phyloP scores from a whole-genome alignment of 2,329 filamentous ascomycete species.

The Cytospora mali region DNA sequence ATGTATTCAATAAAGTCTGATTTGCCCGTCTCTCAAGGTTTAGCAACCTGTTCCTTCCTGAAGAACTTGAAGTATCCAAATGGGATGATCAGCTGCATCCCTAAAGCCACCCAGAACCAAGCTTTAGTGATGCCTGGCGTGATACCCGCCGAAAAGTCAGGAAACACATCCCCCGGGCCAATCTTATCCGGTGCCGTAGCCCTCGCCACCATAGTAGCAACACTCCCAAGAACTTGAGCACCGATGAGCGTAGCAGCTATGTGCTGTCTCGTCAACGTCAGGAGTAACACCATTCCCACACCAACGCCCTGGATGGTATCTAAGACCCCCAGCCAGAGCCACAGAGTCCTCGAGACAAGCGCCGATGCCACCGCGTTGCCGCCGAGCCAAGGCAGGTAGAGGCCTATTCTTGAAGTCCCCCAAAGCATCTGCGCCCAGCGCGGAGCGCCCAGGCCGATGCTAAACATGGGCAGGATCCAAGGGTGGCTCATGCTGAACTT shows the following conservation, averaged over 20 bases:
- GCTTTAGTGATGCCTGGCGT: conserved; percentile 49
- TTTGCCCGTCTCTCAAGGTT: conserved; percentile 43
- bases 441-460: conserved; percentile 66
- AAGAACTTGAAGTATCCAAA: conserved; percentile 60
- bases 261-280: conserved; percentile 66
- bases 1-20: neutral
- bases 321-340: conserved; percentile 69
- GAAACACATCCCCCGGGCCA: conserved; percentile 64
- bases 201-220: conserved; percentile 63
- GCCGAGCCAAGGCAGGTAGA: conserved; percentile 65
- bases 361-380: conserved; percentile 52
- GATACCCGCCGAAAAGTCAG: conserved; percentile 57
- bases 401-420: conserved; percentile 61
- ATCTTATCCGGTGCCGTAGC: conserved; percentile 62
- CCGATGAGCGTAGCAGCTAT: conserved; percentile 63
- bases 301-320: conserved; percentile 68
- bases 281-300: conserved; percentile 67
- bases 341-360: conserved; percentile 58
- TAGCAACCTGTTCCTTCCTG: conserved; percentile 59
- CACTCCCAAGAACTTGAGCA: conserved; percentile 63
- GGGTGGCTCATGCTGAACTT: conserved; percentile 62
- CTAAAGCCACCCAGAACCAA: conserved; percentile 64
- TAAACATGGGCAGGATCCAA: conserved; percentile 69
- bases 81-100: conserved; percentile 60
- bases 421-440: conserved; percentile 71